These are phyloP conservation scores for Planoprotostelium fungivorum DNA, from an alignment of 78 protist species.

Conservation along the genomic window DNA sequence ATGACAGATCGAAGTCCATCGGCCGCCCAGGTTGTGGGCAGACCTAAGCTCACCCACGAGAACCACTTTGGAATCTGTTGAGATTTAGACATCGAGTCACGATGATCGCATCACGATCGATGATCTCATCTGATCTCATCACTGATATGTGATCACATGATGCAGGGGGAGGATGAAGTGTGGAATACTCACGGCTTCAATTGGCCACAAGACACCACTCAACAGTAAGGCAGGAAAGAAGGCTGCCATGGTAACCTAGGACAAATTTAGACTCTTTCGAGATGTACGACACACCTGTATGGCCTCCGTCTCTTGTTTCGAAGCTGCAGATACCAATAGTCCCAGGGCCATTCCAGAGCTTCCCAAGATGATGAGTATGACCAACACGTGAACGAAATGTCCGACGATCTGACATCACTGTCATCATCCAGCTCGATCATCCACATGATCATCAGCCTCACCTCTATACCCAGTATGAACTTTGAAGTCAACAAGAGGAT, in stretches of 20 bases:
- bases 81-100: not conserved
- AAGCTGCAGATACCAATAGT: conserved; percentile 9
- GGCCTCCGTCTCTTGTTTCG: conserved; percentile 23
- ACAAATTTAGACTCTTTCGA: not conserved
- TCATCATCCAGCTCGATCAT: conserved; percentile 4
- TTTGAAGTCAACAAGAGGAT: conserved; percentile 14
- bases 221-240: conserved; percentile 54
- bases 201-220: conserved; percentile 39
- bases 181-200: not conserved
- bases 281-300: not conserved
- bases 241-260: conserved; percentile 34
- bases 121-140: too few relatives aligned
- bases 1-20: conserved; percentile 37
- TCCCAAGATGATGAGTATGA: conserved; percentile 6
- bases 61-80: conserved; percentile 22
- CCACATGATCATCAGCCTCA: not conserved
- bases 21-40: conserved; percentile 52
- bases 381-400: conserved; percentile 17
- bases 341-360: conserved; percentile 36
- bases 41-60: conserved; percentile 1
- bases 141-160: too few relatives aligned
- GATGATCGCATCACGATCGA: too few relatives aligned
- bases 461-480: not conserved
- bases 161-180: too few relatives aligned
- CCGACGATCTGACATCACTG: conserved; percentile 40